These are phyloP conservation scores for Cairneyella variabilis DNA, from an alignment of 495 filamentous ascomycete species.

Conservation along the genomic window DNA sequence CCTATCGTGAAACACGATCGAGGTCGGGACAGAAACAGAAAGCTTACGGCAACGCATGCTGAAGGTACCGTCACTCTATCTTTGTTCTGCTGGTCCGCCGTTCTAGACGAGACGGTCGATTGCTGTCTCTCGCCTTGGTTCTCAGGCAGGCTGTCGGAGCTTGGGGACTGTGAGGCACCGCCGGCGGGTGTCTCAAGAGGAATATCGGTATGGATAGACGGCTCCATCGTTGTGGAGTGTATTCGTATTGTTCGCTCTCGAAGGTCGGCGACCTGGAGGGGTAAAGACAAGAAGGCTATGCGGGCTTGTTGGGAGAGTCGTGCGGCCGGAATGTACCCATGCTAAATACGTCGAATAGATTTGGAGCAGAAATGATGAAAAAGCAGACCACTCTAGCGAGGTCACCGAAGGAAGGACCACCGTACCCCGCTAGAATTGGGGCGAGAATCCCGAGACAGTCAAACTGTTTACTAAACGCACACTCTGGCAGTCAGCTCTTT, in stretches of 20 bases:
- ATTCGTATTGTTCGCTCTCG: background rate
- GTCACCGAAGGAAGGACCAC: too few species aligned
- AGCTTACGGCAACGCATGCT: constrained; percentile 25
- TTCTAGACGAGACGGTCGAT: constrained; percentile 2
- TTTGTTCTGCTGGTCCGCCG: constrained; percentile 12
- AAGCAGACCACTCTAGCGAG: too few species aligned
- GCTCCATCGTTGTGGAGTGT: background rate
- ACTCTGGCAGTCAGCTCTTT: too few species aligned
- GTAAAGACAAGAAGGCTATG: background rate
- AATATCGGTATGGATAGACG: background rate
- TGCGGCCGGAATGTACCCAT: background rate
- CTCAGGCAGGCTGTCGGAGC: constrained; percentile 10
- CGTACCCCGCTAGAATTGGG: too few species aligned
- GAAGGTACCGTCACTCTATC: constrained; percentile 23
- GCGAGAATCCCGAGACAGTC: too few species aligned
- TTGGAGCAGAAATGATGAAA: background rate
- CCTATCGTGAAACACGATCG: too few species aligned
- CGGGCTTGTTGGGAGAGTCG: background rate
- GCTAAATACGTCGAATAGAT: background rate
- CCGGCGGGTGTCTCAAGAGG: background rate
- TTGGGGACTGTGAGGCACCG: constrained; percentile 6
- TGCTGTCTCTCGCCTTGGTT: constrained; percentile 9
- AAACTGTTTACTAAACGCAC: too few species aligned
- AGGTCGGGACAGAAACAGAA: too few species aligned
- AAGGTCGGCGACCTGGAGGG: too few species aligned